Percentiles rank a stretch among this genome's conserved stretches.
Evolutionary conservation across 2,329 filamentous ascomycete genomes (phyloP).

Genomic region (Tolypocladium sp.): DNA sequence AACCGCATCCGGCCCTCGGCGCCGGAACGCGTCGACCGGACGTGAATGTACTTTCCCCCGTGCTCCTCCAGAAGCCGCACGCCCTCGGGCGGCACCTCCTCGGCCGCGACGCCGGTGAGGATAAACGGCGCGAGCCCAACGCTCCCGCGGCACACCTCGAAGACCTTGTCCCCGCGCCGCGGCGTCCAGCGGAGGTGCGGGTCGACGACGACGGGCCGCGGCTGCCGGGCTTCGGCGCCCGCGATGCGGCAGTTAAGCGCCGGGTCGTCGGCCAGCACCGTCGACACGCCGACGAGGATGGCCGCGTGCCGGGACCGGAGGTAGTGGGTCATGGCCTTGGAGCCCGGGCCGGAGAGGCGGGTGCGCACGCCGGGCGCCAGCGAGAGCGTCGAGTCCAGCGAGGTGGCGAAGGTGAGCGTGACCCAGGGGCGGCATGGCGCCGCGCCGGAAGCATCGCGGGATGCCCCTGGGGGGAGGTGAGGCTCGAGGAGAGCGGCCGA

Average conservation of each 20-base stretch:
- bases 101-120: conserved; percentile 39
- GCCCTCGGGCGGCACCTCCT: conserved; percentile 35
- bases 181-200: conserved; percentile 67
- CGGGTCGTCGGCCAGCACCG: conserved; percentile 77
- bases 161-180: conserved; percentile 49
- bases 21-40: conserved; percentile 24
- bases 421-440: conserved; percentile 36
- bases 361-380: conserved; percentile 74
- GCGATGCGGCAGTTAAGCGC: conserved; percentile 72
- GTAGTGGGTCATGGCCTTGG: conserved; percentile 90
- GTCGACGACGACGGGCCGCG: conserved; percentile 75
- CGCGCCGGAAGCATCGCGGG: background rate
- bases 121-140: conserved; percentile 67
- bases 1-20: conserved; percentile 35
- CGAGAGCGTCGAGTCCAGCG: conserved; percentile 73
- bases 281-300: conserved; percentile 78
- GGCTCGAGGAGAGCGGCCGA: conserved; percentile 21
- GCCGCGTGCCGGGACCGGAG: conserved; percentile 75
- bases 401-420: conserved; percentile 85
- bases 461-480: conserved; percentile 19
- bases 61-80: conserved; percentile 31
- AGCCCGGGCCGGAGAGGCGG: conserved; percentile 68
- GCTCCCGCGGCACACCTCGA: conserved; percentile 54
- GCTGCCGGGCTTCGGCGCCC: conserved; percentile 51
- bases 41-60: conserved; percentile 42